Evolutionary conservation across 768 basidiomycete genomes (phyloP).

Genomic region (Hericium coralloides): DNA sequence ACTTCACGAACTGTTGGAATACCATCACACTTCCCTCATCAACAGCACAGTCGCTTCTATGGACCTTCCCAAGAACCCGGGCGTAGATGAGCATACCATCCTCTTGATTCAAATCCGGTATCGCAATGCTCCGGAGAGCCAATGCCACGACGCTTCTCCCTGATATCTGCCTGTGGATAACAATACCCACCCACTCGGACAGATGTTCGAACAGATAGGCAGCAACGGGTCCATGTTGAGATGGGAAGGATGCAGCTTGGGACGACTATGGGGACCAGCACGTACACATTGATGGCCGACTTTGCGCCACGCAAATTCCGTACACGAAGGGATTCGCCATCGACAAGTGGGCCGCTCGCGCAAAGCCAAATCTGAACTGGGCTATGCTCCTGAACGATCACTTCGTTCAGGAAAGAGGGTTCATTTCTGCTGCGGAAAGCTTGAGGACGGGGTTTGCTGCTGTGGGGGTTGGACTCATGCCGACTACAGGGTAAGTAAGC

Average conservation of each 20-base stretch:
- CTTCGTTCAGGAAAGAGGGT: neutral
- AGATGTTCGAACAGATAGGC: neutral
- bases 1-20: constrained; percentile 1
- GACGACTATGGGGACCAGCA: neutral
- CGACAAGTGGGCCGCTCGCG: neutral
- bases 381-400: neutral
- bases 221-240: neutral
- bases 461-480: constrained; percentile 6
- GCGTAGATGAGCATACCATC: neutral
- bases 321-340: constrained; percentile 4
- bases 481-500: neutral
- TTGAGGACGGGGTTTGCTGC: constrained; percentile 1
- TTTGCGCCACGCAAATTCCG: neutral
- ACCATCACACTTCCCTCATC: neutral
- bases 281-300: neutral
- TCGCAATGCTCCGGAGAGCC: neutral
- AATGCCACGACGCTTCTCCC: neutral
- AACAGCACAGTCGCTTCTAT: neutral
- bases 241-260: constrained; percentile 1
- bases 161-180: neutral
- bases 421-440: constrained; percentile 2
- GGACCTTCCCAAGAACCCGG: neutral
- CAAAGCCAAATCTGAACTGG: neutral
- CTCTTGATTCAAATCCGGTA: neutral
- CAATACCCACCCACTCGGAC: neutral